phyloP scores from a whole-genome alignment of 2,329 filamentous ascomycete species.

The Torrubiellomyces zombiae region DNA sequence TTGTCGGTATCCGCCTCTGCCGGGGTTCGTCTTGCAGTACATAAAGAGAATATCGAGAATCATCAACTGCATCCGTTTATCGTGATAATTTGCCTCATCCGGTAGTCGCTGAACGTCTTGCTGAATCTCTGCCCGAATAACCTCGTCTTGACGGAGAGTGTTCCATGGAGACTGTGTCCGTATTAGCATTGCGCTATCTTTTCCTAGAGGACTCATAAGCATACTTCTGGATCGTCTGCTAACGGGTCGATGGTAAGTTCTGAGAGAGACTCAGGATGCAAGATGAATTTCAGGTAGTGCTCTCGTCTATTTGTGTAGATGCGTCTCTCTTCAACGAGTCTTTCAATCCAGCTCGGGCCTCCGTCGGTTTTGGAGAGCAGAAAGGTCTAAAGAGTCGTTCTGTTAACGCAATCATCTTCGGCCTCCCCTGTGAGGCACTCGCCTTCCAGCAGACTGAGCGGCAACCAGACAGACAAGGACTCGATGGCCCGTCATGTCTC shows the following conservation, averaged over 20 bases:
- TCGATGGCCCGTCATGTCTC: constrained; percentile 38
- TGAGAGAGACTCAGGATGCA: constrained; percentile 64
- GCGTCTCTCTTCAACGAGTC: constrained; percentile 49
- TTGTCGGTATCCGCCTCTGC: constrained; percentile 80
- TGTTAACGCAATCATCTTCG: background rate
- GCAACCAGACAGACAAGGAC: constrained; percentile 53
- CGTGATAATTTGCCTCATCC: constrained; percentile 79
- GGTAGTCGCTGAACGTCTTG: constrained; percentile 92
- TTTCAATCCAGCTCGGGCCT: constrained; percentile 49
- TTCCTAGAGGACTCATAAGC: constrained; percentile 22
- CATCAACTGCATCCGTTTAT: constrained; percentile 59
- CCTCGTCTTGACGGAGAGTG: constrained; percentile 69
- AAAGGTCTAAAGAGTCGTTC: constrained; percentile 42
- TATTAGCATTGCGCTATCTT: no score
- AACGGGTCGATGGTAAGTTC: constrained; percentile 63
- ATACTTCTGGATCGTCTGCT: constrained; percentile 54
- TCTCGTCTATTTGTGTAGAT: constrained; percentile 57
- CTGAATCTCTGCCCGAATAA: constrained; percentile 70
- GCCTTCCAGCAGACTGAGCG: constrained; percentile 92
- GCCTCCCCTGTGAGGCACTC: constrained; percentile 1
- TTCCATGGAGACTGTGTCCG: constrained; percentile 70
- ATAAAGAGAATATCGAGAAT: constrained; percentile 85
- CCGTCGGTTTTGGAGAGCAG: constrained; percentile 57
- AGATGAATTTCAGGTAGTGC: constrained; percentile 66
- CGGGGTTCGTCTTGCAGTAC: constrained; percentile 82